Evolutionary conservation across 495 filamentous ascomycete species (phyloP).

Genomic region (Hypoxylon lienhwacheense): DNA sequence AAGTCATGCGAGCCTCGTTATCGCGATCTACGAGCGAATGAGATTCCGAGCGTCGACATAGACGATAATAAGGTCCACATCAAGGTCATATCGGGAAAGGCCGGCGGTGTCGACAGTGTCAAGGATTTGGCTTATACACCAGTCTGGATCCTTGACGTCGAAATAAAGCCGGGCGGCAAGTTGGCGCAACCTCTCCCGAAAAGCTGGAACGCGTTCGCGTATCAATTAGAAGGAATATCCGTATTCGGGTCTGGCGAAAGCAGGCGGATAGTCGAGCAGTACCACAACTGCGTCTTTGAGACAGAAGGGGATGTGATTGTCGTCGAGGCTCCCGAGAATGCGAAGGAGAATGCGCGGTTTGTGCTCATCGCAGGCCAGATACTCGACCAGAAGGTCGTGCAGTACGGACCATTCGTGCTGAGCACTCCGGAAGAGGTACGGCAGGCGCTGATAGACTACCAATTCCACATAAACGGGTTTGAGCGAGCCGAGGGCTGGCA

Average conservation of each 20-base stretch:
- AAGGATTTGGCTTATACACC: slow-evolving; percentile 93
- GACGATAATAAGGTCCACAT: slow-evolving; percentile 75
- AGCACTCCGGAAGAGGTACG: slow-evolving; percentile 83
- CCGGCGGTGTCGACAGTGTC: slow-evolving; percentile 80
- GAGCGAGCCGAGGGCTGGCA: slow-evolving; percentile 81
- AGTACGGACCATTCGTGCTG: slow-evolving; percentile 95
- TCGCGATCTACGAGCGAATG: slow-evolving; percentile 72
- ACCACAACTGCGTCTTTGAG: slow-evolving; percentile 90
- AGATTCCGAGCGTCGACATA: slow-evolving; percentile 71
- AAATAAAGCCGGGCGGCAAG: slow-evolving; percentile 75
- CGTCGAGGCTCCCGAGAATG: slow-evolving; percentile 67
- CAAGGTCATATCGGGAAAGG: slow-evolving; percentile 87
- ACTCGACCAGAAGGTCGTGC: slow-evolving; percentile 87
- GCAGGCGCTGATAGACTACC: slow-evolving; percentile 87
- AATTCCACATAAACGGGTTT: slow-evolving; percentile 83
- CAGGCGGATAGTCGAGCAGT: slow-evolving; percentile 64
- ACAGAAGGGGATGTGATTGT: slow-evolving; percentile 72
- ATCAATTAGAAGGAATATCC: slow-evolving; percentile 71
- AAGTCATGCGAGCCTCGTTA: slow-evolving; percentile 92
- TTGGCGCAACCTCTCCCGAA: slow-evolving; percentile 72
- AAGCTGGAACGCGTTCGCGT: slow-evolving; percentile 91
- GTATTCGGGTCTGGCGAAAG: slow-evolving; percentile 64
- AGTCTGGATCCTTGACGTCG: slow-evolving; percentile 88
- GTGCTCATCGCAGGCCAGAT: slow-evolving; percentile 84
- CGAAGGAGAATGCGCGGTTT: slow-evolving; percentile 67